A percentile compares a stretch with the other conserved stretches of the same genome.
Evolutionary conservation across 2,329 filamentous ascomycete species (phyloP).

Genomic region (Fusarium continuum): DNA sequence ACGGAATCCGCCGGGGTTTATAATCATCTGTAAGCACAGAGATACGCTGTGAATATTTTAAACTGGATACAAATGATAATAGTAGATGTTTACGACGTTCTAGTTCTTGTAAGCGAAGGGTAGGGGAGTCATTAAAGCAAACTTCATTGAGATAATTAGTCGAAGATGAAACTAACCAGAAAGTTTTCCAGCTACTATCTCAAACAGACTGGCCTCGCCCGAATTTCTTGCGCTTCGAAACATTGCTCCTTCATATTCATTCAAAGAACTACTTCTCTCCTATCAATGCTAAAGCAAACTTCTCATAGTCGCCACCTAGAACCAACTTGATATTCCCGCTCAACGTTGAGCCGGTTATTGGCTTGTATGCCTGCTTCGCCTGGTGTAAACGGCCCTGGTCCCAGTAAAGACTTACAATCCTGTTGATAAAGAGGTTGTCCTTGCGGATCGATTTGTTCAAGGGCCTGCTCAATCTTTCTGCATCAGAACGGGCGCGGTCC

Average conservation of each 20-base stretch:
- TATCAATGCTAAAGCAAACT: constrained; percentile 44
- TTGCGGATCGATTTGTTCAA: constrained; percentile 45
- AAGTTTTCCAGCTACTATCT: no score
- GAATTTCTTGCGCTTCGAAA: no score
- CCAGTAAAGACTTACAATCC: constrained; percentile 47
- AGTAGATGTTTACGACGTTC: no score
- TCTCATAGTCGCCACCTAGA: constrained; percentile 44
- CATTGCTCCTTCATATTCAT: no score
- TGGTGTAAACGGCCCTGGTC: constrained; percentile 41
- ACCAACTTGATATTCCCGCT: constrained; percentile 40
- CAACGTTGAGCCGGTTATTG: constrained; percentile 64
- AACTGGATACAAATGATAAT: no score
- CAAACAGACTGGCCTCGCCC: no score
- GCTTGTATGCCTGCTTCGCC: constrained; percentile 66
- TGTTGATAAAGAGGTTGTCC: constrained; percentile 46
- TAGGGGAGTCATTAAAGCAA: no score
- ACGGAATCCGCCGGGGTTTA: neutral
- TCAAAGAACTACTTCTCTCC: constrained; percentile 45
- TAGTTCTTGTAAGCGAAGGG: no score
- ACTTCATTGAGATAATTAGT: no score
- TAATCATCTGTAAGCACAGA: no score
- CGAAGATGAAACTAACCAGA: no score
- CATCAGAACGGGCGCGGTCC: constrained; percentile 41
- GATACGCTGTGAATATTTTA: no score
- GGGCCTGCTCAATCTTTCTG: constrained; percentile 36